Evolutionary conservation across 176 grass and related monocot genomes (phyloP), one percentile per base, ranked within the genome.

Genomic region (Lolium multiflorum): DNA sequence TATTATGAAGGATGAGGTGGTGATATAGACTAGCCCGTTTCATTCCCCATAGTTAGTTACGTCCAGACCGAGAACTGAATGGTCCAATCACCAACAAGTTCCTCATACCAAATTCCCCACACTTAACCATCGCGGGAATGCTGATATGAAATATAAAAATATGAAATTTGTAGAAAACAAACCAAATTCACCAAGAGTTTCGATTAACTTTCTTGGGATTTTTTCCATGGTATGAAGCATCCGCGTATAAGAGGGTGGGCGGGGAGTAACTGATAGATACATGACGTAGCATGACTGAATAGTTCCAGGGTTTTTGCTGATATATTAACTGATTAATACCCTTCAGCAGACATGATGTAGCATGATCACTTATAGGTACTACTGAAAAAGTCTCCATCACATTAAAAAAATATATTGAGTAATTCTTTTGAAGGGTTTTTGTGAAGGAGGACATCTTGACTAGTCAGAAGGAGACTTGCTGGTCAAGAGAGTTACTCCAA

Each of bases 401-500:
- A 47, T 52, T 48, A 11, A 48, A 48, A 52, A 52, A 52, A 15
- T 5, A 52, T 16, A 16, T 52, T 15, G 3, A 52, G 0, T 52
- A 52, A 3, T 52, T 52, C 50, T 15, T 52, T 52, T 52, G 50
- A 52, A 52, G 50, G 11, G 11, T 22, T 61, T 64, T 15, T 35
- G 13, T 66, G 26, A 16, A 74, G 21, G 21, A 74, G n/a, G 14
- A 17, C 46, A 16, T 51, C 22, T 74, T 78, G 76, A 78, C 54
- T 58, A 78, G 31, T 37, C 9, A 37, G 49, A 8, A 77, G 26
- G 25, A 56, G 44, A 35, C 7, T 26, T 51, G 13, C 46, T 50
- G 21, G 49, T 76, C 73, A 76, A 76, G 50, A 77, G 74, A 56
- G 74, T 41, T 77, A 77, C 9, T 56, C 44, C 21, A 74, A 48